Evolutionary conservation across 495 filamentous ascomycete species (phyloP).

Genomic region (Aspergillus bertholletiae): DNA sequence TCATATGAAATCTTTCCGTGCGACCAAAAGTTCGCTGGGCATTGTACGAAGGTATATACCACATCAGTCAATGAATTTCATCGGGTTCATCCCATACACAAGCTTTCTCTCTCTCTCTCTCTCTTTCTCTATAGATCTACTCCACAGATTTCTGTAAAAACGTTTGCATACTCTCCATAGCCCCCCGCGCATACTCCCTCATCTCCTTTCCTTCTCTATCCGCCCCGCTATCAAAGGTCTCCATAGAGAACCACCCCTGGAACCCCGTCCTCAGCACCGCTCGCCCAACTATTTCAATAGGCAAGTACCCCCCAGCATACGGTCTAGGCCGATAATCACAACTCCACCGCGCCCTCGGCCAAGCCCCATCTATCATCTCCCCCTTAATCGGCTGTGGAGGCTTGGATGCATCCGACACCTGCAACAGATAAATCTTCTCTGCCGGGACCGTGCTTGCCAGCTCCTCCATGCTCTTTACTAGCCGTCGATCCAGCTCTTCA

Average conservation of each 20-base stretch:
- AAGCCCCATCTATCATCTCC: slow-evolving; percentile 40
- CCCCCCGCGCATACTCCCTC: slow-evolving; percentile 53
- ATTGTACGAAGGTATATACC: slow-evolving; percentile 3
- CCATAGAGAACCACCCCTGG: slow-evolving; percentile 68
- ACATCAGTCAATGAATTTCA: not conserved
- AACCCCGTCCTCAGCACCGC: slow-evolving; percentile 72
- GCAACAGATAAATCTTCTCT: slow-evolving; percentile 73
- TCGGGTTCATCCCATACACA: not conserved
- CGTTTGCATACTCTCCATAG: slow-evolving; percentile 53
- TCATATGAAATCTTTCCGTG: not conserved
- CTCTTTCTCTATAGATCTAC: slow-evolving; percentile 1
- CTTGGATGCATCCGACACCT: slow-evolving; percentile 78
- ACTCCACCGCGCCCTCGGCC: slow-evolving; percentile 68
- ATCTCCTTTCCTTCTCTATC: slow-evolving; percentile 58
- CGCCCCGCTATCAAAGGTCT: slow-evolving; percentile 69
- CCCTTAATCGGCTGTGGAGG: slow-evolving; percentile 47
- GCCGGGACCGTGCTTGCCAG: slow-evolving; percentile 54
- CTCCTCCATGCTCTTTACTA: slow-evolving; percentile 49
- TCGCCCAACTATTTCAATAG: slow-evolving; percentile 58
- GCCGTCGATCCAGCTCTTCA: slow-evolving; percentile 46
- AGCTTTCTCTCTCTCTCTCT: not conserved
- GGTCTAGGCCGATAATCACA: slow-evolving; percentile 67
- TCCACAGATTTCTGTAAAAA: slow-evolving; percentile 46
- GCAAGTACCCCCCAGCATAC: slow-evolving; percentile 70
- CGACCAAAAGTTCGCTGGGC: not conserved